Evolutionary conservation across 371 early-diverging fungal species (phyloP), one percentile per base, ranked within the genome.

Genomic region (Rhizopus delemar): DNA sequence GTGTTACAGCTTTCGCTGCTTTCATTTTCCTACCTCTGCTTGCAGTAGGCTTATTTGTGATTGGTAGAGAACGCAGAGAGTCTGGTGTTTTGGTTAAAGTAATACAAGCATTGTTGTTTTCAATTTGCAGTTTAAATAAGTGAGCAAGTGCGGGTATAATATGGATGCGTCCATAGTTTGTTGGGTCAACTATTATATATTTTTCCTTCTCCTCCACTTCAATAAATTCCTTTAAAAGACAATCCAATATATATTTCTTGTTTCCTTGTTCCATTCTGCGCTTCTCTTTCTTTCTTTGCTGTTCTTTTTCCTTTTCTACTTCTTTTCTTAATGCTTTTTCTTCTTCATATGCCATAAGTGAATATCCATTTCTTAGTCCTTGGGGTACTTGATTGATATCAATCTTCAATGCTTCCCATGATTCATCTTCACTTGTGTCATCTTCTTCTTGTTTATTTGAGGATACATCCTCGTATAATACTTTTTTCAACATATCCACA

Each of bases 61-160:
- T 22, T 22, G 22, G 22, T 22, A 22, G 22, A 22, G 22, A 22
- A 22, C 22, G 22, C n/a, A 46, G 46, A 13, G n/a, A 16, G 8
- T 46, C 15, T 2, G 46, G 11, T 38, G 39, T 38, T 5, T 38
- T 38, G 8, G 11, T 38, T 8, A 38, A 13, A 2, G 13, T 11
- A 38, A 38, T 13, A 11, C 11, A 11, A 38, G 4, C 13, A 11
- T 13, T 13, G 8, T 38, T 13, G 13, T 8, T 11, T 38, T 38
- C 39, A 13, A 46, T 34, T 12, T 63, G 32, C 9, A 65, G 46
- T 34, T 56, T 46, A 60, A 65, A 65, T 56, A 65, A 13, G 31
- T 60, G 51, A 9, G 60, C 65, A 7, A 65, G 22, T 22, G 56
- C 60, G 32, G 65, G 65, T n/a, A 57, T 50, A 35, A 65, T 38